Percentiles rank a stretch among this genome's conserved stretches.
Evolutionary conservation across 2,329 filamentous ascomycete genomes (phyloP).

Genomic region (Elsinoe necatrix): DNA sequence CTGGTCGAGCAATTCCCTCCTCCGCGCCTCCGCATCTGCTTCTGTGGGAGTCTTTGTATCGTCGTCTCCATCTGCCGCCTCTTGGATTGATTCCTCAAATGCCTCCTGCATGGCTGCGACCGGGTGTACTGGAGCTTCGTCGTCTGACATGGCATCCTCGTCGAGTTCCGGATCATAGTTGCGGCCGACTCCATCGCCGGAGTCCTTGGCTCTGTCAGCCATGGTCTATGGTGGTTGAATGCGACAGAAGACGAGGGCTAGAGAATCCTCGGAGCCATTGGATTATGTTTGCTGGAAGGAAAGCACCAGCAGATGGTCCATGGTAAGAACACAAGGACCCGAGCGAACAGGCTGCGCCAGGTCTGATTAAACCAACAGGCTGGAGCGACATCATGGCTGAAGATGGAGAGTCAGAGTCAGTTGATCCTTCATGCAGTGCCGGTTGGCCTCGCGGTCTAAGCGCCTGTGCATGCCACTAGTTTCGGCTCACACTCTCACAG

Average conservation of each 20-base stretch:
- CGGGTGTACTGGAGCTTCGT: constrained; percentile 54
- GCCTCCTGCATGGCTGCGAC: constrained; percentile 69
- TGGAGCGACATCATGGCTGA: constrained; percentile 14
- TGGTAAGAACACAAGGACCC: constrained; percentile 9
- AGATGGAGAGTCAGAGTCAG: constrained; percentile 13
- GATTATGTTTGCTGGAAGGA: background rate
- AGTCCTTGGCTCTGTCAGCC: constrained; percentile 10
- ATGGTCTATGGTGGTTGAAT: constrained; percentile 2
- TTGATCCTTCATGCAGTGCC: constrained; percentile 13
- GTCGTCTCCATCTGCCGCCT: constrained; percentile 44
- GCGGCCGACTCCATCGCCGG: constrained; percentile 2
- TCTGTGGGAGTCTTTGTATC: constrained; percentile 36
- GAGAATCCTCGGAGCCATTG: constrained; percentile 1
- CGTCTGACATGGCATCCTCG: constrained; percentile 18
- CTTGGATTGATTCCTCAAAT: constrained; percentile 72
- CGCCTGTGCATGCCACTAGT: constrained; percentile 1
- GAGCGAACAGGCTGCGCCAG: constrained; percentile 12
- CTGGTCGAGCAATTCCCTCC: constrained; percentile 59
- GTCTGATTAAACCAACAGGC: constrained; percentile 15
- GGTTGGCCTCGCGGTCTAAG: constrained; percentile 12
- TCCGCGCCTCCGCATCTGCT: constrained; percentile 51
- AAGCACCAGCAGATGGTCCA: background rate
- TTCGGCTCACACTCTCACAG: background rate
- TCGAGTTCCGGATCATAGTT: constrained; percentile 15
- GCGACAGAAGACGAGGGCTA: background rate